Percentiles rank a stretch among this genome's conserved stretches.
Conservation (phyloP, 345 rosid species). For the Boechera divaricarpa region DNA sequence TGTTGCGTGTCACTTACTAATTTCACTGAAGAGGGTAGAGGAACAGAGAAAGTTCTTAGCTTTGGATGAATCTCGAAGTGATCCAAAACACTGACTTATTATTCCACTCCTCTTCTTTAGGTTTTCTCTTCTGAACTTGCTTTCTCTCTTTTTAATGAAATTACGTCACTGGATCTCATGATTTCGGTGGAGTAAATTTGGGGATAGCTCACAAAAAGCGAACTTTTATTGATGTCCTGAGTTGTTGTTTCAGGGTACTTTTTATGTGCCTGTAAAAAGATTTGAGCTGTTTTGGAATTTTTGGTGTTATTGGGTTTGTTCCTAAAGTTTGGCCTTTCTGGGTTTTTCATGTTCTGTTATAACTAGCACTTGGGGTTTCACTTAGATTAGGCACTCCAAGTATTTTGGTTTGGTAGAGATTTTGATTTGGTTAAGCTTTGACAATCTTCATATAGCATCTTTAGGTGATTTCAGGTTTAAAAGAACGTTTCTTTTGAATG, state of each 20-base stretch:
- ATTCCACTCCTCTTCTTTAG: slow-evolving; percentile 41
- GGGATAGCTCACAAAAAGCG: slow-evolving; percentile 26
- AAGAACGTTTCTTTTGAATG: neutral
- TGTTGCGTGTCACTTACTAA: slow-evolving; percentile 29
- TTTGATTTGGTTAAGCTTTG: slow-evolving; percentile 22
- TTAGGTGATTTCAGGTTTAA: neutral
- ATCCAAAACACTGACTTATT: slow-evolving; percentile 37
- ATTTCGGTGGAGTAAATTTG: slow-evolving; percentile 22
- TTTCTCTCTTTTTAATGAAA: neutral
- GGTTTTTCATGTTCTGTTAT: slow-evolving; percentile 1
- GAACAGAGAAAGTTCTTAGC: slow-evolving; percentile 30
- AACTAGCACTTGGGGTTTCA: neutral
- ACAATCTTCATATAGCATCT: neutral
- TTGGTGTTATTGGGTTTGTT: slow-evolving; percentile 29
- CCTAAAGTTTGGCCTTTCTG: slow-evolving; percentile 23
- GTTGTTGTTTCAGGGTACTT: slow-evolving; percentile 18
- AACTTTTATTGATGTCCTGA: slow-evolving; percentile 21
- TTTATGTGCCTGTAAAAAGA: slow-evolving; percentile 19
- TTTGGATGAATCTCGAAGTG: slow-evolving; percentile 42
- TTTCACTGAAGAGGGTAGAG: slow-evolving; percentile 16
- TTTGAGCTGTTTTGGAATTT: slow-evolving; percentile 35
- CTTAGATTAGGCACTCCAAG: neutral
- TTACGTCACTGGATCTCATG: slow-evolving; percentile 31
- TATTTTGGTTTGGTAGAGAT: neutral
- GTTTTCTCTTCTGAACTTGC: slow-evolving; percentile 30